A percentile compares a stretch with the other conserved stretches of the same genome.
Conservation (phyloP, 116 monocot species). For the Posidonia oceanica region DNA sequence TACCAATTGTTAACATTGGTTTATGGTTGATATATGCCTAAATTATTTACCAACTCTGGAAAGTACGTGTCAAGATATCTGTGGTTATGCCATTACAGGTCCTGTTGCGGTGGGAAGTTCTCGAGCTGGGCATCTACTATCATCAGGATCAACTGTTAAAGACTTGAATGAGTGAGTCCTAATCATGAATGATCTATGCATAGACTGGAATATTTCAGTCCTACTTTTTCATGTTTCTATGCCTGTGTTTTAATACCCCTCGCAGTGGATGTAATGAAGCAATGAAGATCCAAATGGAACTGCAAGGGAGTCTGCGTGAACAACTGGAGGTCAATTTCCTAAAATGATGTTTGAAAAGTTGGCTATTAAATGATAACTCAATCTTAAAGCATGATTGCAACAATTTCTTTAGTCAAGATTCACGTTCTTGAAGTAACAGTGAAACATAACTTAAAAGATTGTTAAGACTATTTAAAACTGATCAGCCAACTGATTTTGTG, state of each 20-base stretch:
- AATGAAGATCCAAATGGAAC: constrained; percentile 75
- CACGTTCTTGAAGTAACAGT: not conserved
- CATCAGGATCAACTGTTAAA: constrained; percentile 20
- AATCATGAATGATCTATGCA: not conserved
- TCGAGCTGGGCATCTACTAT: constrained; percentile 9
- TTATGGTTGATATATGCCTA: no score
- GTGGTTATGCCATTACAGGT: constrained; percentile 7
- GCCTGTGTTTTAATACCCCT: not conserved
- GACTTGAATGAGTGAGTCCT: constrained; percentile 48
- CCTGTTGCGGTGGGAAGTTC: constrained; percentile 17
- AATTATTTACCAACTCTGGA: no score
- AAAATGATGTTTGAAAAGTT: not conserved
- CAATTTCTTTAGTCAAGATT: not conserved
- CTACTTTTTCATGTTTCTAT: not conserved
- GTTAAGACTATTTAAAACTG: not conserved
- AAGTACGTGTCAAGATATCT: not conserved
- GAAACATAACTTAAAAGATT: not conserved
- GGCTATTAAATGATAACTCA: not conserved
- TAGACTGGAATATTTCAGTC: no score
- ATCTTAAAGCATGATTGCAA: not conserved
- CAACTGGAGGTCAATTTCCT: constrained; percentile 53
- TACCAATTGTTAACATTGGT: no score
- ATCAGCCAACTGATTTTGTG: not conserved
- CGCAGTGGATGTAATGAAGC: constrained; percentile 60
- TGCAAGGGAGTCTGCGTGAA: constrained; percentile 58